Conservation (phyloP, 1,139 yeast genomes). For the Zygoascus hellenicus region DNA sequence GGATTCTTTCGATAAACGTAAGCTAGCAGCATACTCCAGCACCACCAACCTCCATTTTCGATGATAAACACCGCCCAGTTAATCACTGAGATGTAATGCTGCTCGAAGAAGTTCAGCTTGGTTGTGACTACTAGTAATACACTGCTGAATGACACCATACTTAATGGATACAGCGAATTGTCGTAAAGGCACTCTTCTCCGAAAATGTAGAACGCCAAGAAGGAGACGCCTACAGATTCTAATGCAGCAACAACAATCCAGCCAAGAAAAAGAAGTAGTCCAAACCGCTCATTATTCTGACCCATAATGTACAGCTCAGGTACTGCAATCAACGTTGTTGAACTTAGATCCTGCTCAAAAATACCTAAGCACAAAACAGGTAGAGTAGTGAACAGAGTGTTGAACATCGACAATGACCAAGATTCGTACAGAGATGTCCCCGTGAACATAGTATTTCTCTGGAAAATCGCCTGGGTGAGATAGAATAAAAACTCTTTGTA, state of each 20-base stretch:
- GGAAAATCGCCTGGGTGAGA: constrained; percentile 81
- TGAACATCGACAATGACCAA: constrained; percentile 96
- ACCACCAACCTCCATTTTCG: constrained; percentile 83
- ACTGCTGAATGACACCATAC: constrained; percentile 67
- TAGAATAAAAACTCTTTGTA: constrained; percentile 90
- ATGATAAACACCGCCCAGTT: constrained; percentile 63
- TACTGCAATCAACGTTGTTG: constrained; percentile 81
- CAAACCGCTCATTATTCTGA: constrained; percentile 68
- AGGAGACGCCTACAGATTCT: constrained; percentile 68
- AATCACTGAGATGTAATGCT: constrained; percentile 71
- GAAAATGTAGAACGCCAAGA: constrained; percentile 60
- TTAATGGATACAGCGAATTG: constrained; percentile 74
- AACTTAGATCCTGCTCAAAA: constrained; percentile 85
- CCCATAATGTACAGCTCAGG: constrained; percentile 87
- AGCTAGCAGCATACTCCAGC: constrained; percentile 79
- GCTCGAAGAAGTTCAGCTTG: constrained; percentile 76
- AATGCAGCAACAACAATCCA: constrained; percentile 79
- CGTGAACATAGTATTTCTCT: constrained; percentile 79
- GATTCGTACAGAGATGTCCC: constrained; percentile 92
- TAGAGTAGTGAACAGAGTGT: constrained; percentile 87
- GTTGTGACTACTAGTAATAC: constrained; percentile 67
- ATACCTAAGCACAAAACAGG: constrained; percentile 93
- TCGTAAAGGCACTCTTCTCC: constrained; percentile 60
- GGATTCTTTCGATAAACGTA: constrained; percentile 54
- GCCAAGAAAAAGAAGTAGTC: constrained; percentile 56